Evolutionary conservation across 2,329 filamentous ascomycete species (phyloP).

Genomic region (Bipolaris cookei): DNA sequence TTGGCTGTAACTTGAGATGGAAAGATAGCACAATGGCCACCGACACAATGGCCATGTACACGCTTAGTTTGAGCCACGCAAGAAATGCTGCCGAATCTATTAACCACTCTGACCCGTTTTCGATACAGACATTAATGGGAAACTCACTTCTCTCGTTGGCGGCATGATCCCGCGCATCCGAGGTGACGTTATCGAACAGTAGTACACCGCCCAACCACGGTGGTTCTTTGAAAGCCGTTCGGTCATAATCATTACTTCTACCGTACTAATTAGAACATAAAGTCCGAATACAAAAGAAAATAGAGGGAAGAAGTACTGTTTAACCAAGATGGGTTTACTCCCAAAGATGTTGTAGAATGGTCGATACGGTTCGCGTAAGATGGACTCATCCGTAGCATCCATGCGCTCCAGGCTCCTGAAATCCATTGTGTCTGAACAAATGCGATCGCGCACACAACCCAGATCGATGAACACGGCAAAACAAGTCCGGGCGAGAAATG

Average conservation of each 20-base stretch:
- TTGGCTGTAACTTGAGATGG: constrained; percentile 77
- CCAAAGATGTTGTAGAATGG: constrained; percentile 60
- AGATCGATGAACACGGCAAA: neutral
- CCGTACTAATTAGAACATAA: neutral
- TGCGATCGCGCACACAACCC: neutral
- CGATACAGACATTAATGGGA: neutral
- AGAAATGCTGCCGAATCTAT: constrained; percentile 67
- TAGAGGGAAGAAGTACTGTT: constrained; percentile 40
- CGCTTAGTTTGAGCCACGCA: constrained; percentile 84
- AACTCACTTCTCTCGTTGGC: constrained; percentile 73
- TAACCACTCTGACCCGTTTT: neutral
- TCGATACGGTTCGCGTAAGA: constrained; percentile 52
- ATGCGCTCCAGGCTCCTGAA: constrained; percentile 38
- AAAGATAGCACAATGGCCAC: constrained; percentile 93
- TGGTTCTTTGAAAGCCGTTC: constrained; percentile 62
- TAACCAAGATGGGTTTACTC: constrained; percentile 55
- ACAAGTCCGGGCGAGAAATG: neutral
- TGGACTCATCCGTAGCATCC: constrained; percentile 38
- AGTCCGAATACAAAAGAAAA: neutral
- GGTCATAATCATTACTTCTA: constrained; percentile 52
- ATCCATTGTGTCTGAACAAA: constrained; percentile 35
- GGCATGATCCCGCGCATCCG: constrained; percentile 78
- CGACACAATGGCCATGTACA: constrained; percentile 90
- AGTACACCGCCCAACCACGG: constrained; percentile 71
- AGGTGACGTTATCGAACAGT: constrained; percentile 75